Evolutionary conservation across 345 rosid genomes (phyloP), one percentile per base, ranked within the genome.

Genomic region (sweet orange (Citrus sinensis)): DNA sequence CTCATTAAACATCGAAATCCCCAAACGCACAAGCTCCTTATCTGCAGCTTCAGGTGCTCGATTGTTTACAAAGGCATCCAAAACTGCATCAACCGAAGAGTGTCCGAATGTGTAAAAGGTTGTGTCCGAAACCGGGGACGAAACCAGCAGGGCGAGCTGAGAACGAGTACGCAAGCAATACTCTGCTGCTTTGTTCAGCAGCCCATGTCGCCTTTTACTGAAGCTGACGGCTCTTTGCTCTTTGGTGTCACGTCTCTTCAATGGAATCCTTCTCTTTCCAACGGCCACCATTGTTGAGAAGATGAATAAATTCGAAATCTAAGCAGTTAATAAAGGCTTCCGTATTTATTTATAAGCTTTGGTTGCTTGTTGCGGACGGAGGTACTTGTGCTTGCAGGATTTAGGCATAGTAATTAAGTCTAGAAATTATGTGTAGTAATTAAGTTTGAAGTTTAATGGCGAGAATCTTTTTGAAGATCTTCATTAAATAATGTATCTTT

Each of bases 171-270:
- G 75, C 75, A 71, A 54, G 27, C 75, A 71, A 39, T 30, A 71
- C 32, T 71, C 75, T 5, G 63, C 75, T 19, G 75, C 62, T 51
- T 71, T 71, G 9, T 54, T 71, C 14, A 71, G 56, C 42, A 71
- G 25, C 10, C 75, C 75, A 4, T 9, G n/a, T 9, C 75, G 29
- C 62, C 75, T 54, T 32, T 54, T 71, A 4, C 62, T 51, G 63
- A 71, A 71, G 16, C 16, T 54, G n/a, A 71, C 74, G 20, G 40
- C 42, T 55, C 40, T 54, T 32, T 71, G n/a, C n/a, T 30, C 73
- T 9, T 11, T 49, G 1, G 73, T 70, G 51, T 70, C 60, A 16
- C 73, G 74, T 30, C 20, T 71, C 40, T 19, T 17, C 27, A 54
- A 19, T 3, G 62, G 61, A 51, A 71, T 51, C 25, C 20, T 71